These are phyloP conservation scores for Tuber indicum DNA, from an alignment of 495 filamentous ascomycete species.

Conservation along the genomic window DNA sequence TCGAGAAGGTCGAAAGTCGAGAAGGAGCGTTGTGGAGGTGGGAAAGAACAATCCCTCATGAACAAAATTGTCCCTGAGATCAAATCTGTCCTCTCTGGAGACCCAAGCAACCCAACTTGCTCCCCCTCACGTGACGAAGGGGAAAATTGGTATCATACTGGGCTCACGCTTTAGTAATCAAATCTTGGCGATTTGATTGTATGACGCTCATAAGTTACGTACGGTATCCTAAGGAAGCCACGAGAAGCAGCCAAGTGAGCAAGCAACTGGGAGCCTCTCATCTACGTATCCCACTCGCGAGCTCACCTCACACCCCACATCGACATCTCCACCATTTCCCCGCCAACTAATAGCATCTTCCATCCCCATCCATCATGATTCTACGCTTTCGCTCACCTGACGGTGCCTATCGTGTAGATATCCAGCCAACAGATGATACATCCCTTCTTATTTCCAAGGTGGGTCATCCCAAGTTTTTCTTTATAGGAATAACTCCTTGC, in stretches of 20 bases:
- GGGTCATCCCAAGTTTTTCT: constrained; percentile 2
- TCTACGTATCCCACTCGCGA: constrained; percentile 12
- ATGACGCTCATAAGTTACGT: not conserved
- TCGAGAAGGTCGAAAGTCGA: constrained; percentile 9
- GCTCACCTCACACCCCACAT: not conserved
- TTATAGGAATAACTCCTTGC: not conserved
- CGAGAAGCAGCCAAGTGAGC: not conserved
- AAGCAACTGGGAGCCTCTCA: constrained; percentile 16
- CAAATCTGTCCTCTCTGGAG: not conserved
- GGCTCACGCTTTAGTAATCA: not conserved
- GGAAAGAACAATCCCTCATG: not conserved
- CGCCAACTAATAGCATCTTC: constrained; percentile 9
- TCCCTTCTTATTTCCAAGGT: constrained; percentile 51
- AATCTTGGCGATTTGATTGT: not conserved
- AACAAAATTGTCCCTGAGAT: constrained; percentile 3
- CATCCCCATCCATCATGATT: constrained; percentile 51
- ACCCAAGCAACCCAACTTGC: not conserved
- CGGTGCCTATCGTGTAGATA: constrained; percentile 61
- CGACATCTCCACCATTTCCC: constrained; percentile 4
- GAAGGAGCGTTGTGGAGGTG: constrained; percentile 3
- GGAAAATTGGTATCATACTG: not conserved
- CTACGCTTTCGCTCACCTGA: constrained; percentile 62
- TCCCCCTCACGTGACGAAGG: not conserved
- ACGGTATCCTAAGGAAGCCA: not conserved
- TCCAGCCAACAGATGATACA: constrained; percentile 55